Evolutionary conservation across 345 rosid species (phyloP).

Genomic region (Cardamine occulta): DNA sequence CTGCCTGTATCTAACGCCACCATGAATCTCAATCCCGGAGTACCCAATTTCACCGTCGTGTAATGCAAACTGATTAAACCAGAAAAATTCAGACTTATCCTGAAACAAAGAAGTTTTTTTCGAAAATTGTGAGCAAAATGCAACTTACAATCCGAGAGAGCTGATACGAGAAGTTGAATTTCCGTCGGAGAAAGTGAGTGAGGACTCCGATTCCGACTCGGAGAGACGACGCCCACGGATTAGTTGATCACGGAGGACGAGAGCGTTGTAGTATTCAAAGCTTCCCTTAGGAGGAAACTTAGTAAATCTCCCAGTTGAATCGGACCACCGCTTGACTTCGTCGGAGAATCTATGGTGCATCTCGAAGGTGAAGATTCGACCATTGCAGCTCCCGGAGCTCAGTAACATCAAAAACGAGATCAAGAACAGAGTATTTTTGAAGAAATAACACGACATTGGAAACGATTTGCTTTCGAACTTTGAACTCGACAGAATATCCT

Average conservation of each 20-base stretch:
- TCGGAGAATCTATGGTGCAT: slow-evolving; percentile 86
- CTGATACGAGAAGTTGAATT: slow-evolving; percentile 72
- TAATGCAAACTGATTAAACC: slow-evolving; percentile 67
- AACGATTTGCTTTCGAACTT: not conserved
- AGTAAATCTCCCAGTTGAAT: slow-evolving; percentile 44
- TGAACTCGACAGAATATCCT: slow-evolving; percentile 27
- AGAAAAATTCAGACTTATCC: slow-evolving; percentile 29
- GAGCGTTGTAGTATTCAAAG: slow-evolving; percentile 68
- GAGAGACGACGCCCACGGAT: slow-evolving; percentile 57
- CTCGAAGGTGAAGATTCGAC: slow-evolving; percentile 73
- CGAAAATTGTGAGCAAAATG: not conserved
- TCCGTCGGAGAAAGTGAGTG: slow-evolving; percentile 71
- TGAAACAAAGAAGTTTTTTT: not conserved
- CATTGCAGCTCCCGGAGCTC: slow-evolving; percentile 45
- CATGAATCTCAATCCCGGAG: slow-evolving; percentile 84
- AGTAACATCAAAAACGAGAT: slow-evolving; percentile 44
- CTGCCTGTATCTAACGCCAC: slow-evolving; percentile 93
- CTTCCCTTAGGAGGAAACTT: slow-evolving; percentile 68
- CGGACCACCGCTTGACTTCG: slow-evolving; percentile 59
- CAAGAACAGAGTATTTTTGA: slow-evolving; percentile 44
- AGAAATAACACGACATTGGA: slow-evolving; percentile 46
- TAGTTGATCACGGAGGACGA: slow-evolving; percentile 65
- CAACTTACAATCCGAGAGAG: slow-evolving; percentile 82
- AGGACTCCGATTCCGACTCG: slow-evolving; percentile 47
- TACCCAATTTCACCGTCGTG: slow-evolving; percentile 81